These are phyloP conservation scores for Lasiodiplodia theobromae DNA, from an alignment of 2,329 filamentous ascomycete species.

Conservation along the genomic window DNA sequence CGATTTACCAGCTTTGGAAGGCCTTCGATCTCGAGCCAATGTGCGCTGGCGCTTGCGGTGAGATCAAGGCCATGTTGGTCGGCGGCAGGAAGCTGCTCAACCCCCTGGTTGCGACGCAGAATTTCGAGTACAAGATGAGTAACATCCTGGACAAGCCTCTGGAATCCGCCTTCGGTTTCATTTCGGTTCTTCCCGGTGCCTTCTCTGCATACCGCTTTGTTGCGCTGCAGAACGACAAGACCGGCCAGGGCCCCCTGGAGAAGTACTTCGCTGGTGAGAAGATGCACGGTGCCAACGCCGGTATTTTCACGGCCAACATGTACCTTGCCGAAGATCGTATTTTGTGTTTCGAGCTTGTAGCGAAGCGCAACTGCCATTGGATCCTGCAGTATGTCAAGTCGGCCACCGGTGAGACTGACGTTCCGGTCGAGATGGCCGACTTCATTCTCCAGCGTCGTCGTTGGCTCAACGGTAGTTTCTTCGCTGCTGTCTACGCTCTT, in stretches of 20 bases:
- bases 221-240: slow-evolving; percentile 95
- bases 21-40: slow-evolving; percentile 97
- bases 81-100: slow-evolving; percentile 89
- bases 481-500: slow-evolving; percentile 93
- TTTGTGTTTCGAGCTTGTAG: slow-evolving; percentile 96
- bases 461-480: slow-evolving; percentile 98
- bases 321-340: slow-evolving; percentile 99
- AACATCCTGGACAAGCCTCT: slow-evolving; percentile 98
- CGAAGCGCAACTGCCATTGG: slow-evolving; percentile 97
- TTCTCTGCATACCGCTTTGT: slow-evolving; percentile 98
- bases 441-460: slow-evolving; percentile 94
- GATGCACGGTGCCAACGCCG: slow-evolving; percentile 89
- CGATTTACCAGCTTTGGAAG: slow-evolving; percentile 98
- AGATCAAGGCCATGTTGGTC: slow-evolving; percentile 98
- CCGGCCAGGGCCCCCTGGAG: slow-evolving; percentile 87
- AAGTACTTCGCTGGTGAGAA: slow-evolving; percentile 98
- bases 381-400: slow-evolving; percentile 98
- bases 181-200: slow-evolving; percentile 92
- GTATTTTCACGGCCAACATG: slow-evolving; percentile 99
- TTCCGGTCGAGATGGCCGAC: slow-evolving; percentile 91
- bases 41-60: slow-evolving; percentile 96
- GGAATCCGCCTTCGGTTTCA: slow-evolving; percentile 97
- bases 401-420: slow-evolving; percentile 94
- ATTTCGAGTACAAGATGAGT: slow-evolving; percentile 99
- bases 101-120: slow-evolving; percentile 92